Percentiles rank a stretch among this genome's conserved stretches.
Conservation (phyloP, 306 rosid genomes). For the Quercus ilex region DNA sequence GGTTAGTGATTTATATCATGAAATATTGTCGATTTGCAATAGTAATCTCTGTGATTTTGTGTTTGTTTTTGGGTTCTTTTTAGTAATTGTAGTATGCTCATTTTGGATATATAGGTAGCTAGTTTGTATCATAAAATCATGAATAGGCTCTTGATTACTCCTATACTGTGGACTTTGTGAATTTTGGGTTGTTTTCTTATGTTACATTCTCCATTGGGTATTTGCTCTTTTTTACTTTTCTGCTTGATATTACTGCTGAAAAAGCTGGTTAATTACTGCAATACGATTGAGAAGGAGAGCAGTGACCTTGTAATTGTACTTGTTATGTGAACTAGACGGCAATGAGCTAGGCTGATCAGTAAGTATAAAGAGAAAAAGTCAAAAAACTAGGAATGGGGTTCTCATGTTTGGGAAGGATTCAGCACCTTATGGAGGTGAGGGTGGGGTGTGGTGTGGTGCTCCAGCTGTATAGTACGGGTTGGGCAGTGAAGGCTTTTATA, state of each 20-base stretch:
- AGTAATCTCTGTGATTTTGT: neutral
- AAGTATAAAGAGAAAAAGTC: slow-evolving; percentile 29
- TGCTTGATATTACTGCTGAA: slow-evolving; percentile 57
- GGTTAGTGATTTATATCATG: slow-evolving; percentile 57
- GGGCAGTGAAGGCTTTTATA: slow-evolving; percentile 51
- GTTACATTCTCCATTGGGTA: slow-evolving; percentile 29
- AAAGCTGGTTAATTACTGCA: slow-evolving; percentile 58
- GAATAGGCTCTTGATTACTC: slow-evolving; percentile 1
- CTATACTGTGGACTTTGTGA: slow-evolving; percentile 31
- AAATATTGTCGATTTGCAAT: slow-evolving; percentile 32
- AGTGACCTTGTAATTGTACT: slow-evolving; percentile 28
- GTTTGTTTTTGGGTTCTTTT: neutral
- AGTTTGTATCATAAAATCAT: slow-evolving; percentile 29
- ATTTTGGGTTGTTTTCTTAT: slow-evolving; percentile 12
- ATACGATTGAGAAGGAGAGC: slow-evolving; percentile 31
- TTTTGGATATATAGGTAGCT: neutral
- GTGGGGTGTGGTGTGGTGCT: slow-evolving; percentile 34
- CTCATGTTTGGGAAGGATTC: slow-evolving; percentile 29
- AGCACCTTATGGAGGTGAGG: slow-evolving; percentile 27
- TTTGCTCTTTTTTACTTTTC: slow-evolving; percentile 37
- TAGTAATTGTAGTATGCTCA: slow-evolving; percentile 14
- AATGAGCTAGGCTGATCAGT: neutral
- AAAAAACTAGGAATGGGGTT: slow-evolving; percentile 29
- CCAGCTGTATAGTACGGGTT: slow-evolving; percentile 57
- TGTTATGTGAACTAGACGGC: slow-evolving; percentile 32